Evolutionary conservation across 305 asterid species (phyloP).

Genomic region (Fraxinus paxiana): DNA sequence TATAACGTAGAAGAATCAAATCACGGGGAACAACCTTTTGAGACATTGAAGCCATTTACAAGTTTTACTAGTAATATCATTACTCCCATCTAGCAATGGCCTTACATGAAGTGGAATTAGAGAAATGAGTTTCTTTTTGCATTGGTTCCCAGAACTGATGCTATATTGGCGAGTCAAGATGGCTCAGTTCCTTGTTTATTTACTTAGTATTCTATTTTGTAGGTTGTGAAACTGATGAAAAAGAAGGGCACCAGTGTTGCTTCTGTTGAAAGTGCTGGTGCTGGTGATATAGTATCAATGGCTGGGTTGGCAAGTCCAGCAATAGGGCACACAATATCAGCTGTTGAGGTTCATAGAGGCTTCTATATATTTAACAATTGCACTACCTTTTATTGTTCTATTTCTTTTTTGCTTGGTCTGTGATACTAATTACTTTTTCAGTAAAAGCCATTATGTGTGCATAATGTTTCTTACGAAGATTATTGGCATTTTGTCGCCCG

Average conservation of each 20-base stretch:
- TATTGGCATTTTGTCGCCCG: not conserved
- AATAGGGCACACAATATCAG: slow-evolving; percentile 92
- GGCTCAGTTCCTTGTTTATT: slow-evolving; percentile 3
- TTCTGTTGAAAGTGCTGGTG: slow-evolving; percentile 84
- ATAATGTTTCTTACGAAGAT: not conserved
- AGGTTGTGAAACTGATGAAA: slow-evolving; percentile 94
- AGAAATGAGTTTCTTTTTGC: not conserved
- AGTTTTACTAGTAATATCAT: not conserved
- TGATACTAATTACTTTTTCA: not conserved
- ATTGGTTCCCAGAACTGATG: slow-evolving; percentile 13
- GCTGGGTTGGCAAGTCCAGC: slow-evolving; percentile 85
- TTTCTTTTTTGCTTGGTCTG: not conserved
- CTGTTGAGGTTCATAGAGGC: slow-evolving; percentile 56
- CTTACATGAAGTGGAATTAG: not conserved
- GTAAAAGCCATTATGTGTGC: not conserved
- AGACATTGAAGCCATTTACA: not conserved
- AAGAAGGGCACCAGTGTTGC: slow-evolving; percentile 76
- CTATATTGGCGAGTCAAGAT: not conserved
- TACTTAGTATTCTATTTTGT: slow-evolving; percentile 11
- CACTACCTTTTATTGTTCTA: not conserved
- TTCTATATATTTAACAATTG: not conserved
- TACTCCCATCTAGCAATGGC: not conserved
- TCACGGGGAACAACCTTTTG: not conserved
- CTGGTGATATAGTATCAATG: slow-evolving; percentile 94
- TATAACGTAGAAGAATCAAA: slow-evolving; percentile 4